These are phyloP conservation scores for Penicillium sp. DNA, from an alignment of 2,329 filamentous ascomycete genomes.

Conservation along the genomic window DNA sequence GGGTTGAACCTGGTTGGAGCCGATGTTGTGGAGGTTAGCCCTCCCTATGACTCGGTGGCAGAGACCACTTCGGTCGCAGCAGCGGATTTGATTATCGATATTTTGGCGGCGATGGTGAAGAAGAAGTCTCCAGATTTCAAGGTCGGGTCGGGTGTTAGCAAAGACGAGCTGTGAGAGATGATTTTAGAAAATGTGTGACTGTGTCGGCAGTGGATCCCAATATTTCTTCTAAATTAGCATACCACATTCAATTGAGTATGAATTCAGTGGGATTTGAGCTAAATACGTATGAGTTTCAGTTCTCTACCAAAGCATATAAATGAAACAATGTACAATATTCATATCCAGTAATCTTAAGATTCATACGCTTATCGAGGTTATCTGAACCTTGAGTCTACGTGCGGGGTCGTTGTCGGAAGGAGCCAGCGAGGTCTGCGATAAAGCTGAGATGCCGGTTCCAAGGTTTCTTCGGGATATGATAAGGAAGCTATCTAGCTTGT, in stretches of 20 bases:
- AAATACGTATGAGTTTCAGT: too few species aligned
- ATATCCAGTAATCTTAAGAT: too few species aligned
- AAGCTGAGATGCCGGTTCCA: not conserved
- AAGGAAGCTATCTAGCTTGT: not conserved
- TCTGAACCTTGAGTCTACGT: not conserved
- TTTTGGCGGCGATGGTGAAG: conserved; percentile 38
- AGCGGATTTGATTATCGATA: conserved; percentile 39
- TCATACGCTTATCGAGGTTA: not conserved
- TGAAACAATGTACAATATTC: too few species aligned
- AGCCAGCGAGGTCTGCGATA: not conserved
- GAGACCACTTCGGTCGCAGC: conserved; percentile 39
- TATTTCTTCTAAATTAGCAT: too few species aligned
- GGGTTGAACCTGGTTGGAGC: not conserved
- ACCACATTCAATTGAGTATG: too few species aligned
- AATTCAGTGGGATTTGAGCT: too few species aligned
- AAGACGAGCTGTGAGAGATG: not conserved
- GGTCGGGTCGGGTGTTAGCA: not conserved
- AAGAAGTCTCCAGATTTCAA: conserved; percentile 15
- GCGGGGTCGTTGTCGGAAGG: not conserved
- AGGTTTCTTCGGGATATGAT: too few species aligned
- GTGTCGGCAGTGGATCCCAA: too few species aligned
- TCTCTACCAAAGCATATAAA: too few species aligned
- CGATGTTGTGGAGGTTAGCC: not conserved
- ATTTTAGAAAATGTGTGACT: too few species aligned
- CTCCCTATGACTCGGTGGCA: not conserved